Evolutionary conservation across 495 filamentous ascomycete species (phyloP).

Genomic region (Apiosordaria backusii): DNA sequence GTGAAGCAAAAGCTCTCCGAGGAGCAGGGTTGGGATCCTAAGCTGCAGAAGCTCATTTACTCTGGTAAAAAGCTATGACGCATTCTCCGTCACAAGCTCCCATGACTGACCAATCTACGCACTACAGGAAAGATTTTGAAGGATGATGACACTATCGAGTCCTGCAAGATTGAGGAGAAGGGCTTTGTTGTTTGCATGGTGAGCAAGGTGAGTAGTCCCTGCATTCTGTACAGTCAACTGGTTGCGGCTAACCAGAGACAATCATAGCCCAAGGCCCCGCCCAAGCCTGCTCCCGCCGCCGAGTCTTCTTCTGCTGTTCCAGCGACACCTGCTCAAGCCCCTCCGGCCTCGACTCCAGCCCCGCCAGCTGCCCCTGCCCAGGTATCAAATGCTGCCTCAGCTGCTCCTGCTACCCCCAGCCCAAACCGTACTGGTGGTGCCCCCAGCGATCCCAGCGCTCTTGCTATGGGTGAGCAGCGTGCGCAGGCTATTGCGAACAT

Average conservation of each 20-base stretch:
- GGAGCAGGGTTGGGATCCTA: conserved; percentile 88
- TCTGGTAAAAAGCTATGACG: conserved; percentile 62
- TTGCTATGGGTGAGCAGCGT: conserved; percentile 78
- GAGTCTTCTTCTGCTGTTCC: conserved; percentile 52
- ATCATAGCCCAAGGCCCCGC: conserved; percentile 19
- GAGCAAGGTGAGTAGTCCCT: conserved; percentile 65
- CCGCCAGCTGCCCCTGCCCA: conserved; percentile 57
- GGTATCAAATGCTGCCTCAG: conserved; percentile 52
- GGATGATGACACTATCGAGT: conserved; percentile 92
- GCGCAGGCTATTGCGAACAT: conserved; percentile 88
- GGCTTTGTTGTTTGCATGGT: conserved; percentile 98
- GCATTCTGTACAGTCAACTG: not conserved
- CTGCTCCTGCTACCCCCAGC: conserved; percentile 67
- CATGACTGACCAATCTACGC: conserved; percentile 1
- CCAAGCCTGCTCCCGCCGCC: conserved; percentile 50
- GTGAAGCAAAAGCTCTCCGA: conserved; percentile 85
- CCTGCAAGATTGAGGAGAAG: conserved; percentile 98
- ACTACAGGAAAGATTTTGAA: conserved; percentile 87
- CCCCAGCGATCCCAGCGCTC: conserved; percentile 56
- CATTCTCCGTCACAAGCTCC: not conserved
- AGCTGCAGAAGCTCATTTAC: conserved; percentile 91
- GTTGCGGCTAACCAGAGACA: conserved; percentile 1
- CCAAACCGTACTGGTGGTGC: conserved; percentile 42
- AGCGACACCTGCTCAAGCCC: conserved; percentile 63
- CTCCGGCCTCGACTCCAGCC: conserved; percentile 56